Percentiles rank a stretch among this genome's conserved stretches.
phyloP scores from a whole-genome alignment of 202 grass and related monocot genomes.

The Setaria italica region DNA sequence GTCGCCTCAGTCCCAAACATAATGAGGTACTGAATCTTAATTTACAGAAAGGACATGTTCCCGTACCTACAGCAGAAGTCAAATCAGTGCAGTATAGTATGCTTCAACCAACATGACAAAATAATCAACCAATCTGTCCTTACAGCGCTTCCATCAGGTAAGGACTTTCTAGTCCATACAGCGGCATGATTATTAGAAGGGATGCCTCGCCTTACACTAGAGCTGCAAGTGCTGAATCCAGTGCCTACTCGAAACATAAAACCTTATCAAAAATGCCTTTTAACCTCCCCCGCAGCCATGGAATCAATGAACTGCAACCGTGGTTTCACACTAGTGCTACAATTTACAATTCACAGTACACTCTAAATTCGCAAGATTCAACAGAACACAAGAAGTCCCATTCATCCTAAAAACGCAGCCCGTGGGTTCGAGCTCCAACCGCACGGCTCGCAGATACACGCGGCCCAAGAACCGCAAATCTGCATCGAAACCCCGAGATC shows the following conservation, averaged over 20 bases:
- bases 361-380: slow-evolving; percentile 13
- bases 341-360: not conserved
- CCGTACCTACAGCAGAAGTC: not conserved
- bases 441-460: slow-evolving; percentile 8
- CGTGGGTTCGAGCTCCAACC: not conserved
- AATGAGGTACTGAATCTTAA: not conserved
- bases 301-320: not conserved
- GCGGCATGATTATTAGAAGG: not conserved
- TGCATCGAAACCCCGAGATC: slow-evolving; percentile 18
- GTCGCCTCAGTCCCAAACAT: not conserved
- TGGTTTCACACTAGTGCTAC: not conserved
- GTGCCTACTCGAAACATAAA: slow-evolving; percentile 6
- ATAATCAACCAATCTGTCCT: not conserved
- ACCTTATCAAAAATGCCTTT: not conserved
- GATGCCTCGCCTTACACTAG: not conserved
- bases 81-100: not conserved
- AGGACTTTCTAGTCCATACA: not conserved
- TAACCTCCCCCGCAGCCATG: not conserved
- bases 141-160: not conserved
- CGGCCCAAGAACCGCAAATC: not conserved
- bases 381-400: not conserved
- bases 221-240: not conserved
- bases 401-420: not conserved
- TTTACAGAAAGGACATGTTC: not conserved
- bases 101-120: slow-evolving; percentile 21